Base-by-base conservation (phyloP, 2,329 filamentous ascomycete species). In the Hypoxylon sp. region DNA sequence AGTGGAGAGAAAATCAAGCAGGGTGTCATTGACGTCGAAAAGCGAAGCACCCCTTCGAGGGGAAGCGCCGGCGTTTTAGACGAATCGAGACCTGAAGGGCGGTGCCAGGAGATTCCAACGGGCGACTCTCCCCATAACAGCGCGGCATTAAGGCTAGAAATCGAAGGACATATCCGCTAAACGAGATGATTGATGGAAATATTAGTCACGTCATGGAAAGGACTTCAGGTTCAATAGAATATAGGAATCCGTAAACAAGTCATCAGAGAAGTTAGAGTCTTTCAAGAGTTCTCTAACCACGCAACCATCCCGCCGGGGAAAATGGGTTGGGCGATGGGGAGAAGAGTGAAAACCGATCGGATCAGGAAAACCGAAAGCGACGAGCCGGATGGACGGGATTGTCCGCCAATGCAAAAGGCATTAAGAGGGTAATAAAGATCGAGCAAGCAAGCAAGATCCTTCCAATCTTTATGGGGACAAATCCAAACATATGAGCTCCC, bases 81-180 rank as follows among this genome's bases (percentile, higher is more conserved):
- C 57, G 26, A 57, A 60, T 60, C 44, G 50, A 50, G 55, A 51
- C 27, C 43, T n/a, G 40, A 27, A 49, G 38, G 51, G 44, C 54
- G 32, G 55, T 38, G 26, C 19, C 38, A n/a, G 29, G 46, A 38
- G 13, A 50, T 46, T 34, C 25, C 13, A 40, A 11, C 30, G 11
- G 20, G 20, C 13, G 17, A 45, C 12, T 36, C 25, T 32, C 16
- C 34, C 20, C 19, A 21, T 47, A 41, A 42, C 19, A 31, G 20
- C 23, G 11, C 42, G 34, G 34, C n/a, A 37, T 35, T 37, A 42
- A 37, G 27, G 32, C 16, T 34, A 51, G 20, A 29, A 46, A 51
- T 11, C 23, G 29, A 34, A 15, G 16, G 5, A 52, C 20, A 34
- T 15, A 16, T 21, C 37, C 42, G 42, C 21, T n/a, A 25, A 30